Evolutionary conservation across 768 basidiomycete species (phyloP), one percentile per base, ranked within the genome.

Genomic region (Mrakia blollopis): DNA sequence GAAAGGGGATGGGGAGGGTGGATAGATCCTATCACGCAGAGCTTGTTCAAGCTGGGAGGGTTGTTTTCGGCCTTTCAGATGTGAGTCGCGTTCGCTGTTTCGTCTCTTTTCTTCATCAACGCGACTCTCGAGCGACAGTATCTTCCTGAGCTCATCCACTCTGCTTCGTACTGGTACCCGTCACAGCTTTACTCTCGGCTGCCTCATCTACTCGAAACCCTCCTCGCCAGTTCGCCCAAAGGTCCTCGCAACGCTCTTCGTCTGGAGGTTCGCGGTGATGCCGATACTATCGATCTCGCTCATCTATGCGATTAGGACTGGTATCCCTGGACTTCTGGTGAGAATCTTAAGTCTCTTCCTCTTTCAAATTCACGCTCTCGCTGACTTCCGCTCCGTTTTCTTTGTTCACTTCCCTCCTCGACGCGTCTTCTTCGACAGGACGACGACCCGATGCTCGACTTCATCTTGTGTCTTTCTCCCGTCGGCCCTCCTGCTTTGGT

Each of bases 401-500:
- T 13, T n/a, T 30, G 41, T 52, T 63, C 28, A 62, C 61, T 6
- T 35, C 28, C n/a, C 39, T 23, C 41, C 23, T 30, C 25, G 4
- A 57, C 39, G 14, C 44, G n/a, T 16, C 14, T 54, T 32, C 21
- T 44, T 13, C 9, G 23, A 47, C 8, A 75, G 63, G 47, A 77
- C 23, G 18, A 71, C n/a, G 77, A 78, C 47, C 61, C 65, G 7
- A 73, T 79, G 30, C 78, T 83, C 79, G 83, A 82, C 73, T 83
- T 84, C 61, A 78, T 81, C 13, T 80, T 84, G 72, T 80, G 77
- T 28, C 69, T 83, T 18, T 78, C 80, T 0, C 81, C 82, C 61
- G 81, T 82, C 35, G 83, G 83, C 0, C 83, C 83, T 8, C 82
- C 83, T 2, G 83, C 83, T 3, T 72, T 84, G n/a, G 65, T 68